Evolutionary conservation across 1,139 yeast species (phyloP).

Genomic region (Meyerozyma smithsonii): DNA sequence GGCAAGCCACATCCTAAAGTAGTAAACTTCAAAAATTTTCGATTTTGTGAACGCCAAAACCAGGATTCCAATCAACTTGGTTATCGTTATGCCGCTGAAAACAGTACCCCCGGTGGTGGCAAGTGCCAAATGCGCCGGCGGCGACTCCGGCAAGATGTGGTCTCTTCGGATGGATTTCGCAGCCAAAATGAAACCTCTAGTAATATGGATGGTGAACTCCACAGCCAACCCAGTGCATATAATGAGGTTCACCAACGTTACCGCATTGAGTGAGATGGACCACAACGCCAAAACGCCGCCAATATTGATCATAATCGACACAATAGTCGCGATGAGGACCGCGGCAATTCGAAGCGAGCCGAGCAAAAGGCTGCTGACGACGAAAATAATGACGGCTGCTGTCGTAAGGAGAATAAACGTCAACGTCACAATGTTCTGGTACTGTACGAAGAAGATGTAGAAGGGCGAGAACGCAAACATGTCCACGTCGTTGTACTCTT

Average conservation of each 20-base stretch:
- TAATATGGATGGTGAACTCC: conserved; percentile 86
- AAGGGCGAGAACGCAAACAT: conserved; percentile 90
- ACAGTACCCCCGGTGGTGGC: conserved; percentile 82
- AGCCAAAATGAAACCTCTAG: conserved; percentile 53
- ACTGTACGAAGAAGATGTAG: conserved; percentile 89
- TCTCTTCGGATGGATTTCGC: conserved; percentile 8
- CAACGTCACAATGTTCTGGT: conserved; percentile 54
- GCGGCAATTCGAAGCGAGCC: conserved; percentile 64
- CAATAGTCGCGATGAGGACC: conserved; percentile 54
- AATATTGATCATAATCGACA: conserved; percentile 63
- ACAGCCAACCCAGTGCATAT: conserved; percentile 91
- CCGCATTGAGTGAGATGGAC: conserved; percentile 80
- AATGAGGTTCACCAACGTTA: conserved; percentile 79
- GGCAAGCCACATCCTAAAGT: conserved; percentile 94
- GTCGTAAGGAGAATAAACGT: conserved; percentile 51
- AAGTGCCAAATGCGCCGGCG: conserved; percentile 46
- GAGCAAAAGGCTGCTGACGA: conserved; percentile 51
- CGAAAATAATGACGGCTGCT: conserved; percentile 55
- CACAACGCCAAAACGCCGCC: conserved; percentile 78
- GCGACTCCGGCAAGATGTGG: conserved; percentile 3
- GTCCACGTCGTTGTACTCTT: conserved; percentile 33
- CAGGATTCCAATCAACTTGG: conserved; percentile 81
- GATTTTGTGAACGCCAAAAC: conserved; percentile 85
- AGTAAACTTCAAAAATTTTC: conserved; percentile 83
- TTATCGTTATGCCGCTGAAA: conserved; percentile 82